Percentiles rank a stretch among this genome's conserved stretches.
These are phyloP conservation scores for Mortierella sp. DNA, from an alignment of 371 early-diverging fungal genomes.

Conservation along the genomic window DNA sequence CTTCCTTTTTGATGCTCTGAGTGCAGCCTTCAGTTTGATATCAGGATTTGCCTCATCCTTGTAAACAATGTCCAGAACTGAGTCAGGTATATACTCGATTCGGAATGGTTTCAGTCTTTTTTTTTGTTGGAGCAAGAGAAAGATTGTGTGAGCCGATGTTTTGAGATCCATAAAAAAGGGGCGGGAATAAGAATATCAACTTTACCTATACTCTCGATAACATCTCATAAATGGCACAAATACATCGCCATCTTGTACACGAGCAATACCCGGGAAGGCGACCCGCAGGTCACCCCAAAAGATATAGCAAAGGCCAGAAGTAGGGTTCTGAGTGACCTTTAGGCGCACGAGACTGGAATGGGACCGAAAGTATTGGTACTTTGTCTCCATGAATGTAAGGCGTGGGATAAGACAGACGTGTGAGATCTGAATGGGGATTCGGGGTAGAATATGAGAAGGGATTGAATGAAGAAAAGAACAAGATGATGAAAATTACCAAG, in stretches of 20 bases:
- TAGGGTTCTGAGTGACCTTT: slow-evolving; percentile 16
- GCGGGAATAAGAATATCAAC: not conserved
- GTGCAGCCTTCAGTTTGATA: not conserved
- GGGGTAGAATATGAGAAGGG: not conserved
- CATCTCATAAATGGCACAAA: slow-evolving; percentile 31
- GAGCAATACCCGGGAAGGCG: slow-evolving; percentile 26
- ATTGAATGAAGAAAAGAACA: not conserved
- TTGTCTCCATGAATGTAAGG: not conserved
- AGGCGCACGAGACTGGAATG: slow-evolving; percentile 19
- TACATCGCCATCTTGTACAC: slow-evolving; percentile 28
- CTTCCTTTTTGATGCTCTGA: not conserved
- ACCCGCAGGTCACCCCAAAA: slow-evolving; percentile 33
- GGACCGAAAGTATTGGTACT: slow-evolving; percentile 32
- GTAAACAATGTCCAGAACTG: slow-evolving; percentile 19
- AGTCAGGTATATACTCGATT: slow-evolving; percentile 12
- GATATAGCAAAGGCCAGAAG: slow-evolving; percentile 19
- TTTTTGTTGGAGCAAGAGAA: not conserved
- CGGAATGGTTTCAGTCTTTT: slow-evolving; percentile 19
- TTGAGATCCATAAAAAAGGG: not conserved
- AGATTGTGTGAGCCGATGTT: not conserved
- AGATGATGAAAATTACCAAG: not conserved
- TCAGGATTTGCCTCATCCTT: not conserved
- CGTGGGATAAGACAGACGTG: too few relatives aligned
- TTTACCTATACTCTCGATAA: slow-evolving; percentile 26
- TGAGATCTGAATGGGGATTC: not conserved